Base-by-base conservation (phyloP, 1,139 yeast genomes). In the Casaregolazyma lundiana region DNA sequence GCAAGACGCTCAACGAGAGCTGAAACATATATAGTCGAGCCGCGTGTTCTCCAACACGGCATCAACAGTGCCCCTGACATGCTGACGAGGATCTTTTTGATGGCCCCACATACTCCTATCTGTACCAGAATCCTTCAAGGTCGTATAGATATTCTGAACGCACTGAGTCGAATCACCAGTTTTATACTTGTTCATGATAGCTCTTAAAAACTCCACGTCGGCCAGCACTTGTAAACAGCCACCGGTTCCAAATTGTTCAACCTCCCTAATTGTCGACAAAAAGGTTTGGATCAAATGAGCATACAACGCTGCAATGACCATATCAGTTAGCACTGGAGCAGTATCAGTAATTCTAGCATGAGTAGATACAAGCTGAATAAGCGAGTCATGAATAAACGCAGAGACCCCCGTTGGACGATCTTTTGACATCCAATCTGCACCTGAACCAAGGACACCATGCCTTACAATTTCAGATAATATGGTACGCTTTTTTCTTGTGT, bases 291-390 rank as follows among this genome's bases (percentile, higher is more conserved):
- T 64, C 4, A 75, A 59, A 50, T 76, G 76, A 24, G 70, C 69
- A 51, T 73, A 72, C 13, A 80, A 66, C 41, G 72, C 76, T 19
- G 67, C 62, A 17, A 78, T 60, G 2, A 78, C 73, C 11, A 68
- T 64, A 24, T 64, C 60, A 6, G 77, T 70, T 39, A 78, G 58
- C 30, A 66, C 69, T 1, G 75, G 71, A 0, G 81, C 75, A 13
- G 76, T 70, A 36, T 70, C 71, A 29, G 68, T 60, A 26, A 79
- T 77, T 45, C 71, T 73, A 21, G 81, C 69, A 54, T 78, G 81
- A 1, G 78, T 74, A 15, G 72, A 65, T 5, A 81, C 78, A 20
- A 83, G 59, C 34, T 73, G 62, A 59, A 78, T 69, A 38, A 81
- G 60, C 1, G 75, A 66, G 47, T 78, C 77, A 48, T 78, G 73